Base-by-base conservation (phyloP, 75 land plant genomes). In the Pinus tabuliformis region DNA sequence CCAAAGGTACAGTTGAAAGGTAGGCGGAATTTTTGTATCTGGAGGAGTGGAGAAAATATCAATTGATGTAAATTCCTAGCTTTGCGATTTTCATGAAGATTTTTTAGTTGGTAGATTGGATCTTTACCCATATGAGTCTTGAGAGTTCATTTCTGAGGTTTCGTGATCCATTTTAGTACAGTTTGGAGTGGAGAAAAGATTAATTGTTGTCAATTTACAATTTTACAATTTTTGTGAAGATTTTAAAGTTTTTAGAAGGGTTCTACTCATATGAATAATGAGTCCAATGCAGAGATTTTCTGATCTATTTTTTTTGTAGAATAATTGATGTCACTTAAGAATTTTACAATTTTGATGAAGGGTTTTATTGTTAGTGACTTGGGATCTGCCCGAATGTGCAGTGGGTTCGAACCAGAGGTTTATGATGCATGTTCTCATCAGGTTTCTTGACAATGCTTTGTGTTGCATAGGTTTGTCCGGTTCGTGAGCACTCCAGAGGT, bases 401-500 rank as follows among this genome's bases (percentile, higher is more conserved):
- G 9, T 49, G 54, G 12, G 54, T 49, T 49, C 54, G 9, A 9
- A 12, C 9, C 54, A 9, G 54, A 49, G 54, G 12, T 49, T 49
- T 49, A 9, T 49, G 54, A 49, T 49, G 21, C 21, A 54, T 54
- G 39, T 22, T 15, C 54, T 73, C 24, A 22, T 49, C 54, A 49
- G 9, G 54, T 49, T 2, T 9, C 54, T 49, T 49, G 54, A 45
- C 54, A 49, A 49, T 9, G 54, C 54, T 49, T 49, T 49, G 52
- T n/a, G 5, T 73, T 45, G 39, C 11, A 54, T 56, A 97, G 99
- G 83, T 97, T 97, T 95, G 98, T 97, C 49, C 88, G 98, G 20
- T 97, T 97, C 84, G 99, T 97, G 49, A 95, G 94, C 77, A 97
- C 96, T 37, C 98, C 99, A 22, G 96, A 95, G 85, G 87, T 97